These are phyloP conservation scores for Pichia occidentalis DNA, from an alignment of 805 yeast genomes.

Conservation along the genomic window DNA sequence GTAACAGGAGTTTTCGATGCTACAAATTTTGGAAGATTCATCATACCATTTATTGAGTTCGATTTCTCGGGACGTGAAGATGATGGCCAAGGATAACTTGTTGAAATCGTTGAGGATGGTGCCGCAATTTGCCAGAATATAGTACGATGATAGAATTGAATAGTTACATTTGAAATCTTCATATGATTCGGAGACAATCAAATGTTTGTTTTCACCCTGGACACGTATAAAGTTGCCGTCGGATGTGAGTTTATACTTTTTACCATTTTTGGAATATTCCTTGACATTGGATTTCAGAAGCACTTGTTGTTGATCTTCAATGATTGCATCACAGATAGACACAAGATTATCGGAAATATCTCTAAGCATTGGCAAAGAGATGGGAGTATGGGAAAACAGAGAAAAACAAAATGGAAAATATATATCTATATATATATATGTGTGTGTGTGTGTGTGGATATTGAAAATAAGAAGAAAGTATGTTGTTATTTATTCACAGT, in stretches of 20 bases:
- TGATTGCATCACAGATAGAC: conserved; percentile 23
- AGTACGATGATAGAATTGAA: conserved; percentile 38
- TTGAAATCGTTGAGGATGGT: conserved; percentile 30
- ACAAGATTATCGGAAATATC: conserved; percentile 27
- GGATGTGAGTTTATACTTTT: conserved; percentile 40
- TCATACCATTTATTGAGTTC: conserved; percentile 43
- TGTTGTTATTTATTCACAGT: too few species aligned
- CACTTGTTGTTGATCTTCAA: conserved; percentile 17
- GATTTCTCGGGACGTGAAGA: conserved; percentile 44
- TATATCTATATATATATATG: not conserved
- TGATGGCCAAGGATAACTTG: conserved; percentile 40
- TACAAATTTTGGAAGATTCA: conserved; percentile 38
- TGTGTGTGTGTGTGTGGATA: too few species aligned
- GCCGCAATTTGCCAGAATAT: conserved; percentile 36
- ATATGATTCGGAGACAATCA: conserved; percentile 33
- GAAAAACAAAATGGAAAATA: not conserved
- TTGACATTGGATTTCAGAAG: conserved; percentile 27
- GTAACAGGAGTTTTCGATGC: conserved; percentile 30
- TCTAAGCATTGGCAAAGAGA: conserved; percentile 16
- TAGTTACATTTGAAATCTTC: conserved; percentile 24
- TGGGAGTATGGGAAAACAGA: not conserved
- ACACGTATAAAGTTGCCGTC: conserved; percentile 43
- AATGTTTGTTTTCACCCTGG: conserved; percentile 42
- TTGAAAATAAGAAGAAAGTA: too few species aligned
- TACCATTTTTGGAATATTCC: conserved; percentile 34